These are phyloP conservation scores for Rostrohypoxylon terebratum DNA, from an alignment of 495 filamentous ascomycete species.

Conservation along the genomic window DNA sequence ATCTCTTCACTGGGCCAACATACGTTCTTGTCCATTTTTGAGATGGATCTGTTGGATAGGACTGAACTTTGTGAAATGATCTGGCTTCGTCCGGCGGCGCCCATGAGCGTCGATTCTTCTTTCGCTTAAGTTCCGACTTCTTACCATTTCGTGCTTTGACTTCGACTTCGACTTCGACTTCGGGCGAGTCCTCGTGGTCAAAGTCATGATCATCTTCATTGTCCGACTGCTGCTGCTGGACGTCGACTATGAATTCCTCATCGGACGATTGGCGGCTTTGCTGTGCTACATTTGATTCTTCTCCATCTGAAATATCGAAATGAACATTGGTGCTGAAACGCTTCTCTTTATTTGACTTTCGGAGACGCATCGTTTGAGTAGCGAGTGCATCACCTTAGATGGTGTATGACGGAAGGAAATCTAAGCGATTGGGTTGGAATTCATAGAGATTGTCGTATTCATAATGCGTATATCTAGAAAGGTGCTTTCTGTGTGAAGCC, in stretches of 20 bases:
- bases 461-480: not conserved
- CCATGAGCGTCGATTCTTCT: slow-evolving; percentile 32
- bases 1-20: slow-evolving; percentile 58
- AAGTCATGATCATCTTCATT: slow-evolving; percentile 39
- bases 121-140: slow-evolving; percentile 14
- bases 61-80: slow-evolving; percentile 53
- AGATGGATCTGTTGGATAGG: slow-evolving; percentile 59
- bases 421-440: not conserved
- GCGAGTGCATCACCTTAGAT: not conserved
- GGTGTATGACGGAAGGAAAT: not conserved
- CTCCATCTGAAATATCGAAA: slow-evolving; percentile 35
- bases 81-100: slow-evolving; percentile 39
- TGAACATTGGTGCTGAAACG: slow-evolving; percentile 13
- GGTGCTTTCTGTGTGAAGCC: not conserved
- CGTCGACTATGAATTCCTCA: slow-evolving; percentile 42
- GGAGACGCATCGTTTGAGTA: slow-evolving; percentile 38
- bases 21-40: slow-evolving; percentile 60
- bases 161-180: slow-evolving; percentile 32
- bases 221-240: slow-evolving; percentile 17
- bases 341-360: slow-evolving; percentile 44
- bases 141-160: slow-evolving; percentile 25
- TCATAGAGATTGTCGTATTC: slow-evolving; percentile 2
- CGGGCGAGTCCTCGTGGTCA: slow-evolving; percentile 23
- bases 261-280: slow-evolving; percentile 31
- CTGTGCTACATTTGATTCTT: slow-evolving; percentile 7